A percentile compares a stretch with the other conserved stretches of the same genome.
Evolutionary conservation across 2,329 filamentous ascomycete genomes (phyloP).

Genomic region (Nothophoma quercina): DNA sequence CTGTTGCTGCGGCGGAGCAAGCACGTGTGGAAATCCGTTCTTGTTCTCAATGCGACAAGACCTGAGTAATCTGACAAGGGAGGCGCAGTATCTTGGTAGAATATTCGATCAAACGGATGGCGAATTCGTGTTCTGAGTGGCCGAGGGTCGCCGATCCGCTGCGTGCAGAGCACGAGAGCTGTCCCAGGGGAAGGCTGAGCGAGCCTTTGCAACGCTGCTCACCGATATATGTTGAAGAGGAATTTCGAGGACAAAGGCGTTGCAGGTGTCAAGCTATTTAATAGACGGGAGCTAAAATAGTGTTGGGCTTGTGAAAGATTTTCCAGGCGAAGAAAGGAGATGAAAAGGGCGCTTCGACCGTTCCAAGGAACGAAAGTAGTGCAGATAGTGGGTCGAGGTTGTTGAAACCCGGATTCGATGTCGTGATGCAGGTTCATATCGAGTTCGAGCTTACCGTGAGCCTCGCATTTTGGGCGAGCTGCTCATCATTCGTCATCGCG

Average conservation of each 20-base stretch:
- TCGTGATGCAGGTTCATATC: constrained; percentile 2
- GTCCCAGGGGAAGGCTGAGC: constrained; percentile 28
- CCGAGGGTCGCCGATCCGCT: constrained; percentile 30
- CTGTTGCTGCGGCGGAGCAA: constrained; percentile 14
- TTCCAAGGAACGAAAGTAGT: constrained; percentile 20
- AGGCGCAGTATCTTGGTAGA: constrained; percentile 21
- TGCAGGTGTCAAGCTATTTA: constrained; percentile 32
- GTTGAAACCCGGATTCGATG: constrained; percentile 1
- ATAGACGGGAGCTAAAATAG: constrained; percentile 46
- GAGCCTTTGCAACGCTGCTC: constrained; percentile 25
- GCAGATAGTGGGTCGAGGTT: constrained; percentile 30
- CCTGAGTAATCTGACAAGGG: constrained; percentile 11
- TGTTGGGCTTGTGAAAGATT: constrained; percentile 34
- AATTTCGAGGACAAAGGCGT: constrained; percentile 24
- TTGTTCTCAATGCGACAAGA: constrained; percentile 1
- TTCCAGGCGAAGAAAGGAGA: constrained; percentile 36
- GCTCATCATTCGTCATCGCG: constrained; percentile 29
- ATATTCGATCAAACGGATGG: constrained; percentile 20
- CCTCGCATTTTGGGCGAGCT: constrained; percentile 13
- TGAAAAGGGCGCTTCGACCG: constrained; percentile 30
- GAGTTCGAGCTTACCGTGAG: constrained; percentile 15
- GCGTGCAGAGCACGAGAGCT: constrained; percentile 41
- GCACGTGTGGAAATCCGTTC: constrained; percentile 22
- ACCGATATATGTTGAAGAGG: constrained; percentile 20
- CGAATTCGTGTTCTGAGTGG: constrained; percentile 24